A percentile compares a stretch with the other conserved stretches of the same genome.
These are phyloP conservation scores for Aureobasidium sp. DNA, from an alignment of 2,329 filamentous ascomycete genomes.

Conservation along the genomic window DNA sequence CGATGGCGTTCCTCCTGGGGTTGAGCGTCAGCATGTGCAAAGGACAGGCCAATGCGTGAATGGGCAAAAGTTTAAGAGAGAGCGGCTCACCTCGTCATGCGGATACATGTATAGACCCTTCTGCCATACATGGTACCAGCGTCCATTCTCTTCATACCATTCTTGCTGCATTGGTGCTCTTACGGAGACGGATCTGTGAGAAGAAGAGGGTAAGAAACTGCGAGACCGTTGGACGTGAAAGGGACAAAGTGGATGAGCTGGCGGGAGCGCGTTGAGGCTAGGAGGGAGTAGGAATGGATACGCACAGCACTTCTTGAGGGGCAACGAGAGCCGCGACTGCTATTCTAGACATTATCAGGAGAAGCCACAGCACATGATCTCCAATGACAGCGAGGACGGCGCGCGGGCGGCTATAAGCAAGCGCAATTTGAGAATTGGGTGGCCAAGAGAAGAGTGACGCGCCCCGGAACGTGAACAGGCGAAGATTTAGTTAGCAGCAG, in stretches of 20 bases:
- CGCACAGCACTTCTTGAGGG: slow-evolving; percentile 14
- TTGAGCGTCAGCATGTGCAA: neutral
- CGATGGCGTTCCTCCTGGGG: slow-evolving; percentile 15
- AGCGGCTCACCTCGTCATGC: slow-evolving; percentile 16
- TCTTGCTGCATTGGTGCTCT: slow-evolving; percentile 16
- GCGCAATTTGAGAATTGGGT: slow-evolving; percentile 4
- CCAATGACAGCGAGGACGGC: slow-evolving; percentile 1
- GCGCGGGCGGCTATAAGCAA: slow-evolving; percentile 11
- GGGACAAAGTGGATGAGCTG: neutral
- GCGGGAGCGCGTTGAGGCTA: neutral
- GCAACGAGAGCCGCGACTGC: slow-evolving; percentile 16
- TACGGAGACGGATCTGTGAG: slow-evolving; percentile 9
- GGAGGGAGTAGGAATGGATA: slow-evolving; percentile 6
- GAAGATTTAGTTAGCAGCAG: slow-evolving; percentile 12
- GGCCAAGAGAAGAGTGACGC: slow-evolving; percentile 5
- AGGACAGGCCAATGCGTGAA: neutral
- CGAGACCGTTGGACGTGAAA: slow-evolving; percentile 1
- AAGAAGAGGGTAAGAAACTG: slow-evolving; percentile 6
- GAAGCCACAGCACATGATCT: slow-evolving; percentile 14
- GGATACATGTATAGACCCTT: slow-evolving; percentile 18
- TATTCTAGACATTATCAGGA: slow-evolving; percentile 15
- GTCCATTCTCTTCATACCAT: slow-evolving; percentile 18
- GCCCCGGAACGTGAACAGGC: slow-evolving; percentile 2
- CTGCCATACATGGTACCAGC: slow-evolving; percentile 16
- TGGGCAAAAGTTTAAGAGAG: neutral